Evolutionary conservation across 1,284 basidiomycete genomes (phyloP).

Genomic region (Amylostereum chailletii): DNA sequence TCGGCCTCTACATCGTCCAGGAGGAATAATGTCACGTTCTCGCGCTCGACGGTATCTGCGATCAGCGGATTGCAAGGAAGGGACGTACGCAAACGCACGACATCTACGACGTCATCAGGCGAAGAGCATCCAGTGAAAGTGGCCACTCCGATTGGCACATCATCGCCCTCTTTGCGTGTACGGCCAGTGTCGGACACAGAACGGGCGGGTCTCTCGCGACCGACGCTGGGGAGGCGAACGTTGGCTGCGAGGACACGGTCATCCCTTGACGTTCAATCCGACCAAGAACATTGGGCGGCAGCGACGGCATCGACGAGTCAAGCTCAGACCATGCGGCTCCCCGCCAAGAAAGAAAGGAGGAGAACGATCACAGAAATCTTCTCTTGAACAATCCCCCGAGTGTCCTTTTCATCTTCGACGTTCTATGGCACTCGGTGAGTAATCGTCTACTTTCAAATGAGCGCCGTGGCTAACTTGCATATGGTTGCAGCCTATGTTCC

Average conservation of each 20-base stretch:
- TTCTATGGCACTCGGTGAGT: too few relatives aligned
- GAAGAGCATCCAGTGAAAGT: too few relatives aligned
- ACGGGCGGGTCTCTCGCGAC: neutral
- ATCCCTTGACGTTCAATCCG: neutral
- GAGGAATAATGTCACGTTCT: constrained; percentile 46
- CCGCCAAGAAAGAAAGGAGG: constrained; percentile 32
- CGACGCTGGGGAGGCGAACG: neutral
- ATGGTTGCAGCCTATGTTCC: too few relatives aligned
- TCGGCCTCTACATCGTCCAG: constrained; percentile 23
- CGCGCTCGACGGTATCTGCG: constrained; percentile 48
- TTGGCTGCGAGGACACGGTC: neutral
- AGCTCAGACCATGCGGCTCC: constrained; percentile 26
- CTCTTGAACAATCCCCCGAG: constrained; percentile 9
- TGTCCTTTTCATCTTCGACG: too few relatives aligned
- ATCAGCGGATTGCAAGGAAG: constrained; percentile 41
- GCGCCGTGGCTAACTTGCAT: too few relatives aligned
- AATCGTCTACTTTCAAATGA: too few relatives aligned
- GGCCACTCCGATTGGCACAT: too few relatives aligned
- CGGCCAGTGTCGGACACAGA: neutral
- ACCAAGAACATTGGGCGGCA: constrained; percentile 1
- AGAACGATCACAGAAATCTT: constrained; percentile 45
- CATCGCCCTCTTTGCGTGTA: neutral
- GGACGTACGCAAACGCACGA: too few relatives aligned
- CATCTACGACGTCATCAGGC: neutral
- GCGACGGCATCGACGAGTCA: constrained; percentile 15